Conservation (phyloP, 192 early-diverging fungal species). For the Bifiguratus adelaidae region DNA sequence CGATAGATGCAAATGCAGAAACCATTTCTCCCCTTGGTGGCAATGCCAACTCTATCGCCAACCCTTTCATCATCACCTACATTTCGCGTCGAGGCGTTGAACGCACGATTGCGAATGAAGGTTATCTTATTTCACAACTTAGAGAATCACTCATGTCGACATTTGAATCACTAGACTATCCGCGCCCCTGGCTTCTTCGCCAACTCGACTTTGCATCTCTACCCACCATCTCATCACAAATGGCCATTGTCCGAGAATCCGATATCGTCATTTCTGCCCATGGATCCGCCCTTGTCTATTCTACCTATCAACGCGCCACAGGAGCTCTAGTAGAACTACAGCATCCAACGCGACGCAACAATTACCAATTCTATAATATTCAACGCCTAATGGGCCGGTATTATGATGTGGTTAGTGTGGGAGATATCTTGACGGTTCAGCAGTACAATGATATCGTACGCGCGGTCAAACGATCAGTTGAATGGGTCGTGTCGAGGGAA, state of each 20-base stretch:
- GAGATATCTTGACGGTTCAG: not conserved
- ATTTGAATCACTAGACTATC: not conserved
- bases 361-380: constrained; percentile 9
- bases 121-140: not conserved
- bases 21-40: not conserved
- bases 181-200: not conserved
- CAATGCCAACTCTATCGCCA: not conserved
- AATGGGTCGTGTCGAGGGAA: too few relatives aligned
- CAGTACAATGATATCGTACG: not conserved
- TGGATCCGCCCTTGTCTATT: constrained; percentile 4
- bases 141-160: not conserved
- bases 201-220: not conserved
- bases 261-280: constrained; percentile 6
- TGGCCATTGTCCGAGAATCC: constrained; percentile 8
- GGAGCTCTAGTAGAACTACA: constrained; percentile 8
- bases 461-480: not conserved
- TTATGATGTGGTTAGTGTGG: not conserved
- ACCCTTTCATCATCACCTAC: constrained; percentile 6
- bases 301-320: not conserved
- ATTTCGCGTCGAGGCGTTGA: not conserved
- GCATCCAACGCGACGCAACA: constrained; percentile 3
- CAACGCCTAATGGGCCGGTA: not conserved
- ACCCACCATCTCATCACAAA: constrained; percentile 5
- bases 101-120: constrained; percentile 6
- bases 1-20: not conserved